These are phyloP conservation scores for Colletotrichum sp. DNA, from an alignment of 2,329 filamentous ascomycete species.

Conservation along the genomic window DNA sequence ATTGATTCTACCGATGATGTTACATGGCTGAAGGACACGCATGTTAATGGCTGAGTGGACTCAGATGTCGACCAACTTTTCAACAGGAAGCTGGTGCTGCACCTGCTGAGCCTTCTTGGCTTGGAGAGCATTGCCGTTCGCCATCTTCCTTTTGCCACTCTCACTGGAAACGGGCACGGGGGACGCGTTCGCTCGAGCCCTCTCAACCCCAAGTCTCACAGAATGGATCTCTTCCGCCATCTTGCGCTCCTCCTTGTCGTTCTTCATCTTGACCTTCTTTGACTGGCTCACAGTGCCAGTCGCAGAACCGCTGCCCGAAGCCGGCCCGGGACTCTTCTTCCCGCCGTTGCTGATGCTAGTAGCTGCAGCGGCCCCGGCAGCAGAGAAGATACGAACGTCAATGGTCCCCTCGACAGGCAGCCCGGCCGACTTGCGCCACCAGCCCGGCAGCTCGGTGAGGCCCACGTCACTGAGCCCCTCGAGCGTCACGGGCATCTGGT, in stretches of 20 bases:
- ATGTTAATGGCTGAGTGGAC: not conserved
- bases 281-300: not conserved
- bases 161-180: not conserved
- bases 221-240: conserved; percentile 4
- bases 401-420: conserved; percentile 6
- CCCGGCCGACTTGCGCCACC: conserved; percentile 36
- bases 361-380: not conserved
- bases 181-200: not conserved
- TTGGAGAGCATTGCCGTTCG: not conserved
- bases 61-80: conserved; percentile 16
- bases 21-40: not conserved
- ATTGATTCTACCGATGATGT: not conserved
- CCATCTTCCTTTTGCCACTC: not conserved
- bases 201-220: not conserved
- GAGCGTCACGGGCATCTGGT: conserved; percentile 50
- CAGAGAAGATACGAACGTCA: conserved; percentile 13
- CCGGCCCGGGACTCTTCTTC: not conserved
- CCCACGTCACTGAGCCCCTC: conserved; percentile 46
- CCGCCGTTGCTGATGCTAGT: not conserved
- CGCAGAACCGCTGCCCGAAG: not conserved
- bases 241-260: not conserved
- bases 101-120: not conserved
- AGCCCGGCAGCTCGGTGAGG: conserved; percentile 44
- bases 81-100: not conserved
- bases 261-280: not conserved